These are phyloP conservation scores for Penicillium rolfsii DNA, from an alignment of 2,329 filamentous ascomycete species.

Conservation along the genomic window DNA sequence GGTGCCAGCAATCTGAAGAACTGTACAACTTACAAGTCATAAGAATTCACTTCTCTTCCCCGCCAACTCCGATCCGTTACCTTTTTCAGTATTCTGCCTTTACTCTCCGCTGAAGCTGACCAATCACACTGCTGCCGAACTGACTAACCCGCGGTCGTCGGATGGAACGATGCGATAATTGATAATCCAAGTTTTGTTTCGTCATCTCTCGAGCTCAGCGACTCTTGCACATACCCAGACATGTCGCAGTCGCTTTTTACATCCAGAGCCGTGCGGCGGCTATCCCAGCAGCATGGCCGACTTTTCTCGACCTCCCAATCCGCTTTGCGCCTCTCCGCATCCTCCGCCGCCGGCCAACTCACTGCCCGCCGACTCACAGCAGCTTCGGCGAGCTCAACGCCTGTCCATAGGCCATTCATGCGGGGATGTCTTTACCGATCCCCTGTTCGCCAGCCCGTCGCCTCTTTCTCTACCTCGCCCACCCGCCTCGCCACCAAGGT, in stretches of 20 bases:
- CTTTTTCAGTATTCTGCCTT: conserved; percentile 33
- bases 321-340: conserved; percentile 35
- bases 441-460: conserved; percentile 25
- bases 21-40: neutral
- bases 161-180: conserved; percentile 25
- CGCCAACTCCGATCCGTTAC: conserved; percentile 21
- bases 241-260: conserved; percentile 39
- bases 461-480: conserved; percentile 42
- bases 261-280: conserved; percentile 27
- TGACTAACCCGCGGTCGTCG: conserved; percentile 36
- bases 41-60: conserved; percentile 13
- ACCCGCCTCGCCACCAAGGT: conserved; percentile 47
- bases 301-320: conserved; percentile 31
- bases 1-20: neutral
- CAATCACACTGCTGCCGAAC: conserved; percentile 35
- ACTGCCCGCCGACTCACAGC: conserved; percentile 21
- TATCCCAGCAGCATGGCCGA: conserved; percentile 29
- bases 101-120: conserved; percentile 27
- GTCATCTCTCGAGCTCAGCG: conserved; percentile 6
- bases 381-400: conserved; percentile 3
- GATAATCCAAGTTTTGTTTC: conserved; percentile 27
- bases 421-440: conserved; percentile 4
- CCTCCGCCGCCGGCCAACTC: conserved; percentile 31
- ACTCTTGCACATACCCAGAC: conserved; percentile 5
- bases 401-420: neutral